These are phyloP conservation scores for Claviceps sp. DNA, from an alignment of 2,329 filamentous ascomycete genomes.

Conservation along the genomic window DNA sequence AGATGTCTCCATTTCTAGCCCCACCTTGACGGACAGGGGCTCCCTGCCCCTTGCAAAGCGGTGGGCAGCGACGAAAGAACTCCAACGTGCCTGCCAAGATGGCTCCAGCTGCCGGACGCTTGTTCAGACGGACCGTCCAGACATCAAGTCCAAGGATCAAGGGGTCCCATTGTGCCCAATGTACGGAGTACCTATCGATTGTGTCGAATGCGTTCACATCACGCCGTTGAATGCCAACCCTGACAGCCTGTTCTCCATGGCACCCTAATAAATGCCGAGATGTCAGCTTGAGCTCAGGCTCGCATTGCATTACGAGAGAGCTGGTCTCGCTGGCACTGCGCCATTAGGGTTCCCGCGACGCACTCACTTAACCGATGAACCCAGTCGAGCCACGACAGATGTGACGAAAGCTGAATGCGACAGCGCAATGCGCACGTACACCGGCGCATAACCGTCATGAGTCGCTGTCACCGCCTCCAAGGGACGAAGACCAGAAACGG, in stretches of 20 bases:
- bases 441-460: neutral
- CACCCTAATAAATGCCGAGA: too few relatives aligned
- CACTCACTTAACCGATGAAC: neutral
- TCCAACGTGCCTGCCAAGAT: neutral
- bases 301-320: too few relatives aligned
- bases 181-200: neutral
- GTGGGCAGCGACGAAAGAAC: neutral
- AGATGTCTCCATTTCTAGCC: neutral
- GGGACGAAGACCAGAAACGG: neutral
- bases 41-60: neutral
- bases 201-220: neutral
- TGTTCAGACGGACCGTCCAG: neutral
- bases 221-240: too few relatives aligned
- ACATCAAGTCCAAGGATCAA: neutral
- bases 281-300: too few relatives aligned
- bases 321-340: too few relatives aligned
- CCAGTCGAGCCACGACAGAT: neutral
- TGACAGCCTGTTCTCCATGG: too few relatives aligned
- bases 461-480: neutral
- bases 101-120: neutral
- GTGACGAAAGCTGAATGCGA: neutral
- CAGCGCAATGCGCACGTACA: too few relatives aligned
- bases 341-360: too few relatives aligned
- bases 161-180: neutral
- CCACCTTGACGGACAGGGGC: neutral